phyloP scores from a whole-genome alignment of 2,329 filamentous ascomycete species.

The Monilinia fructigena region DNA sequence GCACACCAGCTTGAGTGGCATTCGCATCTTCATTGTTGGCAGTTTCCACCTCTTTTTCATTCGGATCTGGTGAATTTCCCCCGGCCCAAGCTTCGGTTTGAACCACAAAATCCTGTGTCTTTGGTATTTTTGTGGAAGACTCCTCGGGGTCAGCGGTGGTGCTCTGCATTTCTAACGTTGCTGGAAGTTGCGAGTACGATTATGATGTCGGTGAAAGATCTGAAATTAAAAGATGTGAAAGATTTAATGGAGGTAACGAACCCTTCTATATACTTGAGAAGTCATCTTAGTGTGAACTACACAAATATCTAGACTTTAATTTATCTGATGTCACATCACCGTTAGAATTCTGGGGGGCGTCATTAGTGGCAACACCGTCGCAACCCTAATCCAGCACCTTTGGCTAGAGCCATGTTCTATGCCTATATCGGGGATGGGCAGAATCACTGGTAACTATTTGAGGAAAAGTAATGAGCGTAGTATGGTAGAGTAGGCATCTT shows the following conservation, averaged over 20 bases:
- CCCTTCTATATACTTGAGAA: not conserved
- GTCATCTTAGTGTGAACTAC: not conserved
- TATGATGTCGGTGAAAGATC: not conserved
- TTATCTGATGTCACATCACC: not conserved
- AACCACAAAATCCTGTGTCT: not conserved
- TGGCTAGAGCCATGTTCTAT: not conserved
- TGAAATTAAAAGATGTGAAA: not conserved
- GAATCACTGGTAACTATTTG: not conserved
- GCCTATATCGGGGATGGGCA: not conserved
- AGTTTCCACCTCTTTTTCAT: not conserved
- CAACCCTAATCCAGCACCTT: not conserved
- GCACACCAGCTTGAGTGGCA: constrained; percentile 27
- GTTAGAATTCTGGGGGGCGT: not conserved
- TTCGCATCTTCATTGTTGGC: constrained; percentile 1
- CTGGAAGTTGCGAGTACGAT: not conserved
- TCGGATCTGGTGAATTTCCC: not conserved
- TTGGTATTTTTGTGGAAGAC: not conserved
- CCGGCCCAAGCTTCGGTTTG: not conserved
- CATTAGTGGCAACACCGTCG: constrained; percentile 5
- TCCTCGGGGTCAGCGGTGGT: not conserved
- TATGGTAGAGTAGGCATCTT: not conserved
- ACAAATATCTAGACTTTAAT: not conserved
- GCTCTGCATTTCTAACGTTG: not conserved
- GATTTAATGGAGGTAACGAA: not conserved
- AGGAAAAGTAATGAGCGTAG: not conserved